phyloP scores from a whole-genome alignment of 768 basidiomycete species.

The Podaxis sp. region DNA sequence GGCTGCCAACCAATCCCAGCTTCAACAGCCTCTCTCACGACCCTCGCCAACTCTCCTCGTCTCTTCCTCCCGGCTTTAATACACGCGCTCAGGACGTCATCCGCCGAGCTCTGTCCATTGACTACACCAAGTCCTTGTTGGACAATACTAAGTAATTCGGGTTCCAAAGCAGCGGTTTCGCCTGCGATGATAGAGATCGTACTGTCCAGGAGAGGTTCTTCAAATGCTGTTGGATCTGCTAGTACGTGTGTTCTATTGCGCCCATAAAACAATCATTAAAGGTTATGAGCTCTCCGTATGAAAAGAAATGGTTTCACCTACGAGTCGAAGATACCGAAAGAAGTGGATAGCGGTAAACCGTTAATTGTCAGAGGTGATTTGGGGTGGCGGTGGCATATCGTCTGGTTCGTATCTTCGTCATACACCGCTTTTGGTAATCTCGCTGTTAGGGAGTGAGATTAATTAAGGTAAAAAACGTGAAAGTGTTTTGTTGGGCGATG shows the following conservation, averaged over 20 bases:
- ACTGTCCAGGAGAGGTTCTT: slow-evolving; percentile 82
- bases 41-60: slow-evolving; percentile 13
- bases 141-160: slow-evolving; percentile 48
- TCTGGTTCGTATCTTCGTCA: slow-evolving; percentile 63
- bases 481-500: neutral
- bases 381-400: slow-evolving; percentile 51
- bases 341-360: slow-evolving; percentile 48
- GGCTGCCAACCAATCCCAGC: neutral
- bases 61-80: slow-evolving; percentile 34
- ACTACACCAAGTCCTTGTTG: slow-evolving; percentile 50
- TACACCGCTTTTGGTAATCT: slow-evolving; percentile 69
- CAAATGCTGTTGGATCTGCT: slow-evolving; percentile 87
- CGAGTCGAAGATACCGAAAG: slow-evolving; percentile 85
- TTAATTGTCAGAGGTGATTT: slow-evolving; percentile 39
- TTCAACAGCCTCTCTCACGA: slow-evolving; percentile 1
- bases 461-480: neutral
- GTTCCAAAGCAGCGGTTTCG: slow-evolving; percentile 26
- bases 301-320: slow-evolving; percentile 34
- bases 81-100: slow-evolving; percentile 37
- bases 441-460: slow-evolving; percentile 40
- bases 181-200: slow-evolving; percentile 64
- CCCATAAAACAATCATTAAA: neutral
- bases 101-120: slow-evolving; percentile 17
- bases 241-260: slow-evolving; percentile 58
- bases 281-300: neutral